A percentile compares a stretch with the other conserved stretches of the same genome.
Evolutionary conservation across 495 filamentous ascomycete genomes (phyloP).

Genomic region (Hypoxylon crocopeplum): DNA sequence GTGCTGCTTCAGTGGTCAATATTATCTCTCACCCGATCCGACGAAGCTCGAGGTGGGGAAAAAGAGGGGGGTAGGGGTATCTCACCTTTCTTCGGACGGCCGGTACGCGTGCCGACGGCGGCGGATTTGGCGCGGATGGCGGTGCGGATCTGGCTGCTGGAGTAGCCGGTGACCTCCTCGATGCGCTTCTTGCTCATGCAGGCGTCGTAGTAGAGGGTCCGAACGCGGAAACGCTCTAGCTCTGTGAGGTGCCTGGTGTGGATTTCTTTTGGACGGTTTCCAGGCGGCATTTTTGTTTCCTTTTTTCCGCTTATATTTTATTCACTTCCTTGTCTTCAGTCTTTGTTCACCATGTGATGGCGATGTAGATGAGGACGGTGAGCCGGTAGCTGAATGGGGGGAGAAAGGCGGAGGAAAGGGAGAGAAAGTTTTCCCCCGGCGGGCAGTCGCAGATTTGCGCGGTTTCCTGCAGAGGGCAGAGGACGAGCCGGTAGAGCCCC

Average conservation of each 20-base stretch:
- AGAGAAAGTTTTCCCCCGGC: slow-evolving; percentile 3
- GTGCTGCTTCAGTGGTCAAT: no score
- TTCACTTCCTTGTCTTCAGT: not conserved
- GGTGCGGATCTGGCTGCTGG: slow-evolving; percentile 38
- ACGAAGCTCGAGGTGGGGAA: not conserved
- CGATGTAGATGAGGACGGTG: not conserved
- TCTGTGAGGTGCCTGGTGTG: slow-evolving; percentile 40
- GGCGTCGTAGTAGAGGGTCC: slow-evolving; percentile 41
- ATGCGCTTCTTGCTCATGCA: slow-evolving; percentile 33
- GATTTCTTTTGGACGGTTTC: slow-evolving; percentile 31
- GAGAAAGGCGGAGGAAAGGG: not conserved
- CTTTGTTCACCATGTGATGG: not conserved
- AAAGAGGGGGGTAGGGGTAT: not conserved
- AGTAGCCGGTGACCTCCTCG: slow-evolving; percentile 37
- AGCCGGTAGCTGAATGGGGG: not conserved
- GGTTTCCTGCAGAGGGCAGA: not conserved
- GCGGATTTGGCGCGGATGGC: slow-evolving; percentile 35
- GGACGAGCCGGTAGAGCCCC: no score
- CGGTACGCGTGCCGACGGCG: slow-evolving; percentile 24
- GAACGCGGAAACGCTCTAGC: slow-evolving; percentile 38
- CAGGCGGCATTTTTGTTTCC: not conserved
- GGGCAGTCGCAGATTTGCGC: not conserved
- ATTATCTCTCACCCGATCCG: no score
- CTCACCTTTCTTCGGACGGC: slow-evolving; percentile 34
- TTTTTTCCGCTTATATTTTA: no score